These are phyloP conservation scores for Colletotrichum horii DNA, from an alignment of 2,329 filamentous ascomycete genomes.

Conservation along the genomic window DNA sequence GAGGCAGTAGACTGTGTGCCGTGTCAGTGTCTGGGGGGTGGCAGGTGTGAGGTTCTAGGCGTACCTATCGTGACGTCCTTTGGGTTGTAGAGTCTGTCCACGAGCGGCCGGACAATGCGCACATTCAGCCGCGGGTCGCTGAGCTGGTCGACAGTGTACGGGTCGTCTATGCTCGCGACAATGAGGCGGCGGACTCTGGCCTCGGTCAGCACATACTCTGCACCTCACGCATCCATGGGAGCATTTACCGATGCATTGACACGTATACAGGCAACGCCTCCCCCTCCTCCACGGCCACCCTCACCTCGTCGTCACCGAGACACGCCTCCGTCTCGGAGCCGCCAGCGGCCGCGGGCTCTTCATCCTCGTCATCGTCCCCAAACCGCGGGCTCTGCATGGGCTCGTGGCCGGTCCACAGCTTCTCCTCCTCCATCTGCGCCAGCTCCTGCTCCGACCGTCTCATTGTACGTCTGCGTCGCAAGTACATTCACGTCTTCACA, in stretches of 20 bases:
- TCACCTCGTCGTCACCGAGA: background rate
- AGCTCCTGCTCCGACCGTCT: background rate
- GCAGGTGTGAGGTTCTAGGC: constrained; percentile 13
- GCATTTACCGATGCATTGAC: constrained; percentile 18
- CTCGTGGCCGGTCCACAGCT: constrained; percentile 2
- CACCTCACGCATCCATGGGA: background rate
- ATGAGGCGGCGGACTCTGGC: constrained; percentile 16
- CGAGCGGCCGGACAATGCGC: constrained; percentile 70
- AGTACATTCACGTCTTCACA: constrained; percentile 14
- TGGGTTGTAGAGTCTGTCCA: constrained; percentile 69
- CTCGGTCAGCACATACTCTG: background rate
- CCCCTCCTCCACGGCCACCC: background rate
- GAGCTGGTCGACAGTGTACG: constrained; percentile 63
- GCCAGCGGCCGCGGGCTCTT: background rate
- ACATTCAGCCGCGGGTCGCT: constrained; percentile 71
- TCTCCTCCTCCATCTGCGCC: constrained; percentile 10
- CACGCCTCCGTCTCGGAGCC: constrained; percentile 18
- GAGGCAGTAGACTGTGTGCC: constrained; percentile 66
- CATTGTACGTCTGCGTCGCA: constrained; percentile 16
- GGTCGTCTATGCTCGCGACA: constrained; percentile 39
- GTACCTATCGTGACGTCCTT: constrained; percentile 68
- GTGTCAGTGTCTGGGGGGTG: background rate
- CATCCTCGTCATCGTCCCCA: background rate
- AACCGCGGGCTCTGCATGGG: background rate
- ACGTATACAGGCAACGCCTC: constrained; percentile 3